Evolutionary conservation across 2,329 filamentous ascomycete genomes (phyloP), one percentile per base, ranked within the genome.

Genomic region (Periconia sp.): DNA sequence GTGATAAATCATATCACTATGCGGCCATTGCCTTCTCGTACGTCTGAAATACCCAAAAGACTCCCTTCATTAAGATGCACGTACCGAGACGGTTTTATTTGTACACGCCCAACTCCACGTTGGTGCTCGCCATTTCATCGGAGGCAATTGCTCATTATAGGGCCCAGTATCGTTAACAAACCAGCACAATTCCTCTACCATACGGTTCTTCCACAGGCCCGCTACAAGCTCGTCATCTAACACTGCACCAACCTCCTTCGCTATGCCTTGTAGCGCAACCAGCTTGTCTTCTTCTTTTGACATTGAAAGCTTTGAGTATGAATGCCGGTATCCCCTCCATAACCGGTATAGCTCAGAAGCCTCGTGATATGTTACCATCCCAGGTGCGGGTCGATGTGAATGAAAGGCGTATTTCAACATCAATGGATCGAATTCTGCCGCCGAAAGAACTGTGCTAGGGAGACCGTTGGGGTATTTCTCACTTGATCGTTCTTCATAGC

Each of bases 241-340:
- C 2, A 19, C 21, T 18, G 23, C 9, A 10, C 16, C 29, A 30
- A 50, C 28, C 2, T 39, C 30, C 2, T 36, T 17, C 9, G 34
- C 28, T 13, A 29, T n/a, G n/a, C n/a, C n/a, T n/a, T n/a, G n/a
- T n/a, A n/a, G n/a, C n/a, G 48, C 48, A 24, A 52, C 32, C 3
- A 52, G n/a, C 9, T 30, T 25, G n/a, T 52, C 42, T 23, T 29
- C 16, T 12, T 48, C 40, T 16, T 43, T 49, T 2, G 48, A 46
- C 2, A 48, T 25, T 10, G 6, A 4, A 18, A 24, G 38, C 4
- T 13, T 10, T 12, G 45, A 40, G 35, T 46, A 49, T 13, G 3
- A 5, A 1, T 1, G 7, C 10, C 25, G 43, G n/a, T 40, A 45
- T 5, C 1, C 9, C 3, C 10, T 15, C 41, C 46, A 48, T 4